Base-by-base conservation (phyloP, 306 rosid species). In the Nissolia schottii region DNA sequence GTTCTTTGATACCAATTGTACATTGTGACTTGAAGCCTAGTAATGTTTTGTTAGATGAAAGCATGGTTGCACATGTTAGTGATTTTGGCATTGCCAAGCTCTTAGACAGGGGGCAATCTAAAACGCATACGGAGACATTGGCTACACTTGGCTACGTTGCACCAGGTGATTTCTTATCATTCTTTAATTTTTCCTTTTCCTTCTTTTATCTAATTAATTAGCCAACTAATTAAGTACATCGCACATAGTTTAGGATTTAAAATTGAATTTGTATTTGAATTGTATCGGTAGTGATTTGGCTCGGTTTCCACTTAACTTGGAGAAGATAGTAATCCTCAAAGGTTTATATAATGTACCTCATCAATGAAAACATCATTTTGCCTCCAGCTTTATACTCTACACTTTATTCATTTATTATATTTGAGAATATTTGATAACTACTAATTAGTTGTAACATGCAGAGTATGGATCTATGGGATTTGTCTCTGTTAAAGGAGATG, bases 31-130 rank as follows among this genome's bases (percentile, higher is more conserved):
- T 71, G 19, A 71, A 71, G 65, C 77, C 77, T 5, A 77, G 67
- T 24, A 77, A 70, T 63, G 70, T 77, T 10, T 51, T 70, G n/a
- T 12, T 70, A 2, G 72, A 78, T n/a, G 40, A 64, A 70, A 32
- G 70, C 23, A 61, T 78, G 72, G 67, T 70, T 24, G 82, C 82
- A 6, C 82, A 77, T 62, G 46, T 70, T 5, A 24, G 50, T 25
- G 81, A 77, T 62, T 77, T 77, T 40, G 77, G 81, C 6, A 77
- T 77, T 28, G 69, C 81, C 10, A 77, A 62, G 22, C 66, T 77
- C 20, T 51, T 77, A 15, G 59, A 63, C 37, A 23, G 70, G 7
- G 81, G 59, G 1, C 58, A 77, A 1, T 70, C 66, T 50, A 27
- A 24, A 40, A 62, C 27, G 12, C 59, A 11, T 37, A 77, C 81